Evolutionary conservation across 352 stramenopile species (phyloP).

Genomic region (Pythium diclinum): DNA sequence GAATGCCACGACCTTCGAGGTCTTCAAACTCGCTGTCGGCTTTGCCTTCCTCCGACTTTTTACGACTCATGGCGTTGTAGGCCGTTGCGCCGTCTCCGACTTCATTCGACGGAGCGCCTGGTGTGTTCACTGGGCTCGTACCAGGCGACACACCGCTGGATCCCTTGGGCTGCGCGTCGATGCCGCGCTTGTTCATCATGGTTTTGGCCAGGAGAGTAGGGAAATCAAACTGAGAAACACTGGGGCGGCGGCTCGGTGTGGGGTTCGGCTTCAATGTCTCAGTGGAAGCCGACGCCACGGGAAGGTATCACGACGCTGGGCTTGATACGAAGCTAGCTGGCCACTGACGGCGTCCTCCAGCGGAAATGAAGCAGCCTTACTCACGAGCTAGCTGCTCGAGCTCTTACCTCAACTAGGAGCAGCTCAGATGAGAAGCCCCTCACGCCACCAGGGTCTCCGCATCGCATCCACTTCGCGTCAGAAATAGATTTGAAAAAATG

Average conservation of each 20-base stretch:
- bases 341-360: too few species aligned
- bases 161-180: not conserved
- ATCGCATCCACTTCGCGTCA: too few species aligned
- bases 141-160: not conserved
- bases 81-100: constrained; percentile 13
- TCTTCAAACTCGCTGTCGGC: constrained; percentile 18
- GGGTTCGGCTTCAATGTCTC: not conserved
- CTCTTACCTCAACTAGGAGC: too few species aligned
- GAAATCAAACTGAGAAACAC: not conserved
- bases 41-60: not conserved
- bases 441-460: too few species aligned
- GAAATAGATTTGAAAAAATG: too few species aligned
- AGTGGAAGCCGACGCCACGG: not conserved
- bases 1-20: constrained; percentile 19
- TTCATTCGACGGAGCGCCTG: not conserved
- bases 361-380: too few species aligned
- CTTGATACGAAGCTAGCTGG: not conserved
- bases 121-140: constrained; percentile 22
- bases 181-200: not conserved
- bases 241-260: not conserved
- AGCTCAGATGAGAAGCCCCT: too few species aligned
- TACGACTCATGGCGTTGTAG: constrained; percentile 1
- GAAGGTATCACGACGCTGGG: not conserved
- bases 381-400: too few species aligned
- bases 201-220: not conserved